phyloP scores from a whole-genome alignment of 371 early-diverging fungal genomes.

The Zychaea mexicana region DNA sequence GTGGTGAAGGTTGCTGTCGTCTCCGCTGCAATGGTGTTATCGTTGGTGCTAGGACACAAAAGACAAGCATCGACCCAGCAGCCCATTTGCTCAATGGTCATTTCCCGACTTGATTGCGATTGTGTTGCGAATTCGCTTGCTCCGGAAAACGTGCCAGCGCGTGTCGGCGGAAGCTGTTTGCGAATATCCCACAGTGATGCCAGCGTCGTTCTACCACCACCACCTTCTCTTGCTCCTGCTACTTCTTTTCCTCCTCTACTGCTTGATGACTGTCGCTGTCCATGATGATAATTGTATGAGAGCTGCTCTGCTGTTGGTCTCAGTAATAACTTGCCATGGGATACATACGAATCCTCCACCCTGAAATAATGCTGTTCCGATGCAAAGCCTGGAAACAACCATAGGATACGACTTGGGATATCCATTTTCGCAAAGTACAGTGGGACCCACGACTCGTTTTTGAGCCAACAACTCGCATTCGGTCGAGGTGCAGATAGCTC shows the following conservation, averaged over 20 bases:
- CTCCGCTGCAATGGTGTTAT: not conserved
- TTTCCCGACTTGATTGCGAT: not conserved
- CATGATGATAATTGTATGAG: not conserved
- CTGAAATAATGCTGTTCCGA: slow-evolving; percentile 31
- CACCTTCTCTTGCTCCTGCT: not conserved
- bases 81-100: slow-evolving; percentile 12
- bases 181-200: slow-evolving; percentile 31
- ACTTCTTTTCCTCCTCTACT: not conserved
- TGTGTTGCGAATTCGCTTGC: slow-evolving; percentile 18
- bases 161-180: slow-evolving; percentile 23
- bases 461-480: not conserved
- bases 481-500: slow-evolving; percentile 30
- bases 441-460: slow-evolving; percentile 37
- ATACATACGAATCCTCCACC: slow-evolving; percentile 51
- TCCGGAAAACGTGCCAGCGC: slow-evolving; percentile 30
- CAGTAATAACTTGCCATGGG: slow-evolving; percentile 48
- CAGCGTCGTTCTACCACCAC: not conserved
- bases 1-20: not conserved
- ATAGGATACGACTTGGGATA: slow-evolving; percentile 25
- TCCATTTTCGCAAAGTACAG: slow-evolving; percentile 32
- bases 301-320: slow-evolving; percentile 14
- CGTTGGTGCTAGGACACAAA: not conserved
- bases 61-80: slow-evolving; percentile 21
- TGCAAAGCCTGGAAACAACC: slow-evolving; percentile 36
- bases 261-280: not conserved